Evolutionary conservation across 495 filamentous ascomycete species (phyloP).

Genomic region (Talaromyces adpressus): DNA sequence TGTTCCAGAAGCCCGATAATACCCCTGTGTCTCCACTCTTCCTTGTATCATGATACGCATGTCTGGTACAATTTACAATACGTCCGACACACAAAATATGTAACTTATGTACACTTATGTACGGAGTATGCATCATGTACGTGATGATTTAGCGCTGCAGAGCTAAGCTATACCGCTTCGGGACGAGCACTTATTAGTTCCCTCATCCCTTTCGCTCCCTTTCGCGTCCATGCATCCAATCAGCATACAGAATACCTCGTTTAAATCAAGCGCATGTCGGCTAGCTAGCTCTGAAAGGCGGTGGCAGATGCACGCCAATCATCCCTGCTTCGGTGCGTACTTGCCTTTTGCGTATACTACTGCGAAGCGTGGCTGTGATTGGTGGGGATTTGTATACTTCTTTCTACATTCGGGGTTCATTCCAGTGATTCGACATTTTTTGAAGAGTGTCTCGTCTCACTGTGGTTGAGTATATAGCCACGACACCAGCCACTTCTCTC

Average conservation of each 20-base stretch:
- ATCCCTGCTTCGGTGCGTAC: background rate
- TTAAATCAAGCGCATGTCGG: background rate
- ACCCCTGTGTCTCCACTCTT: background rate
- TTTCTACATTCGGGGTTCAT: background rate
- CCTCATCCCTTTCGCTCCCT: background rate
- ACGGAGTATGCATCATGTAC: background rate
- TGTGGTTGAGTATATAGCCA: background rate
- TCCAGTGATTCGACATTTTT: background rate
- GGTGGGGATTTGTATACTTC: background rate
- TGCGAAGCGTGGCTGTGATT: background rate
- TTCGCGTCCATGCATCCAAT: background rate
- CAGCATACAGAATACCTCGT: background rate
- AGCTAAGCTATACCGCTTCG: background rate
- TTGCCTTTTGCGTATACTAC: background rate
- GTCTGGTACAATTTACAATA: background rate
- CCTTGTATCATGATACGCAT: too few relatives aligned
- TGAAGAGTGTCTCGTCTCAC: background rate
- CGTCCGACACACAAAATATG: background rate
- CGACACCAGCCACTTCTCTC: background rate
- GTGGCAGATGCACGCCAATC: background rate
- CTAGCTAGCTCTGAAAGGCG: background rate
- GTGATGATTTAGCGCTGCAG: background rate
- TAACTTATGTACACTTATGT: background rate
- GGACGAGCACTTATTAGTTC: background rate
- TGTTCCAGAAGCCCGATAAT: background rate